Percentiles rank a stretch among this genome's conserved stretches.
These are phyloP conservation scores for Salix exigua DNA, from an alignment of 345 rosid genomes.

Conservation along the genomic window DNA sequence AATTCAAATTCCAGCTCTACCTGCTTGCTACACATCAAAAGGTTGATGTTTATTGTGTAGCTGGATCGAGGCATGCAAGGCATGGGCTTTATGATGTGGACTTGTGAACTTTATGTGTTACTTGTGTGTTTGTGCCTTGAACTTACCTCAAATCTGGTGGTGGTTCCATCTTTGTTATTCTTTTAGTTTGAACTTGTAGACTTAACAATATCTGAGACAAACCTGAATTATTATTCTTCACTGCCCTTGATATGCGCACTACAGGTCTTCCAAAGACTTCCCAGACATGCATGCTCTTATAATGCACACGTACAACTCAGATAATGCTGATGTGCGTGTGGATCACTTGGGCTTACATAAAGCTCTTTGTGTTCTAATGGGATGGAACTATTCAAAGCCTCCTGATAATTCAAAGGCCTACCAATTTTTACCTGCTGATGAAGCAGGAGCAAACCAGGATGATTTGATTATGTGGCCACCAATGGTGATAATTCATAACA, in stretches of 20 bases:
- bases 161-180: constrained; percentile 12
- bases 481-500: constrained; percentile 81
- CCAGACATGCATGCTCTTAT: constrained; percentile 87
- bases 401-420: constrained; percentile 87
- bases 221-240: constrained; percentile 54
- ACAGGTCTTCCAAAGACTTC: constrained; percentile 89
- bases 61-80: background rate
- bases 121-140: constrained; percentile 2
- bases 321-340: constrained; percentile 66
- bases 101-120: constrained; percentile 1
- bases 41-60: background rate
- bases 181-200: constrained; percentile 32
- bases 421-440: constrained; percentile 68
- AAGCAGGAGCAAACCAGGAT: constrained; percentile 74
- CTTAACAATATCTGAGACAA: constrained; percentile 25
- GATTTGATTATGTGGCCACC: constrained; percentile 99
- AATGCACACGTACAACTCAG: constrained; percentile 86
- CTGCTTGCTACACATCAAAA: background rate
- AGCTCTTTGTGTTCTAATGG: constrained; percentile 93
- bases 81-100: background rate
- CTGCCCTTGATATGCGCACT: constrained; percentile 59
- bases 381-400: constrained; percentile 79
- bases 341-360: constrained; percentile 95
- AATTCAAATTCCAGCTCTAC: background rate
- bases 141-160: constrained; percentile 9